These are phyloP conservation scores for Neocucurbitaria cava DNA, from an alignment of 2,329 filamentous ascomycete genomes.

Conservation along the genomic window DNA sequence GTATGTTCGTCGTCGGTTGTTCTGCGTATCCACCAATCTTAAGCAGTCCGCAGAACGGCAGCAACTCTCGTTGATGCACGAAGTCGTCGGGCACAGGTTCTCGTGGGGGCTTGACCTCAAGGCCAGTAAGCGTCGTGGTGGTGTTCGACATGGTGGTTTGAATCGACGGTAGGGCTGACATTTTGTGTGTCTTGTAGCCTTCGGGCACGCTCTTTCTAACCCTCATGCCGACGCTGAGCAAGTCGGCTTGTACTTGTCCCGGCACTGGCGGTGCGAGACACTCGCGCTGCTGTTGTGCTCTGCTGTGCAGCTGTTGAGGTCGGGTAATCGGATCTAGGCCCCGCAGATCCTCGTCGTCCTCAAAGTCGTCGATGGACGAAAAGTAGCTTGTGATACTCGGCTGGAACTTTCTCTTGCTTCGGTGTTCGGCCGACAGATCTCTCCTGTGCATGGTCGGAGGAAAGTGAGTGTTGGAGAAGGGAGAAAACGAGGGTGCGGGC, in stretches of 20 bases:
- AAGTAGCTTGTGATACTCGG: conserved; percentile 56
- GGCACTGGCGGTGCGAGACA: conserved; percentile 62
- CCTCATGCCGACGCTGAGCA: conserved; percentile 93
- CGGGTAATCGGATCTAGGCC: conserved; percentile 37
- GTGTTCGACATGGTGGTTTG: conserved; percentile 33
- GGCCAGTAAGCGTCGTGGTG: conserved; percentile 13
- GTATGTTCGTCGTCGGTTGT: conserved; percentile 58
- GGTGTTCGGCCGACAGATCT: conserved; percentile 28
- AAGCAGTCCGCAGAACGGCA: conserved; percentile 82
- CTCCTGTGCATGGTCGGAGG: conserved; percentile 27
- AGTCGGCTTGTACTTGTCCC: conserved; percentile 74
- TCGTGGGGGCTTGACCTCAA: conserved; percentile 32
- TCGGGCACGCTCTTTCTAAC: conserved; percentile 92
- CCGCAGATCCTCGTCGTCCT: conserved; percentile 33
- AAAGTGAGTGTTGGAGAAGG: conserved; percentile 14
- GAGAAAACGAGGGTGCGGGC: conserved; percentile 4
- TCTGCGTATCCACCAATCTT: conserved; percentile 73
- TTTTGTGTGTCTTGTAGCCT: conserved; percentile 82
- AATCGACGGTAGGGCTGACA: conserved; percentile 29
- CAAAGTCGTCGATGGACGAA: conserved; percentile 29
- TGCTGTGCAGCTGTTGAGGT: conserved; percentile 22
- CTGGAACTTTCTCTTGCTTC: conserved; percentile 54
- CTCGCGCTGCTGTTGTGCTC: conserved; percentile 18
- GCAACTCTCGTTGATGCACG: conserved; percentile 64
- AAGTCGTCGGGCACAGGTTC: conserved; percentile 28